Conservation (phyloP, 2,329 filamentous ascomycete genomes). For the Hymenoscyphus linearis region DNA sequence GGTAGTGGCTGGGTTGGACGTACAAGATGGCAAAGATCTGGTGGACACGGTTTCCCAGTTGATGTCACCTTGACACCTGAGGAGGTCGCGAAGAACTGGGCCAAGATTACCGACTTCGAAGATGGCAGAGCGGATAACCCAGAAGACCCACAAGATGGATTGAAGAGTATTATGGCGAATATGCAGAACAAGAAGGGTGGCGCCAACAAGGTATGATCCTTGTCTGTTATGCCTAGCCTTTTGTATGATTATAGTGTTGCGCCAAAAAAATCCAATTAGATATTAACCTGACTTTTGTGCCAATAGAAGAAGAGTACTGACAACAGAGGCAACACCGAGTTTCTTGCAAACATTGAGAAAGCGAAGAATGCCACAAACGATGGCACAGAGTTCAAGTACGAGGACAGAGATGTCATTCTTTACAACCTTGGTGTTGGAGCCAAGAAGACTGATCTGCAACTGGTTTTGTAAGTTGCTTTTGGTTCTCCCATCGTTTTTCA, state of each 20-base stretch:
- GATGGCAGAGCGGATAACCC: slow-evolving; percentile 85
- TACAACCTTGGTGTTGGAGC: slow-evolving; percentile 95
- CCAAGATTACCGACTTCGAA: slow-evolving; percentile 79
- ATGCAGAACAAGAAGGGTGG: slow-evolving; percentile 66
- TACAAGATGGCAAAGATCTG: slow-evolving; percentile 91
- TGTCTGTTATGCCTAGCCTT: slow-evolving; percentile 2
- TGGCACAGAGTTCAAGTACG: slow-evolving; percentile 74
- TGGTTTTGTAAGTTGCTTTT: slow-evolving; percentile 60
- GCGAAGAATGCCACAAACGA: slow-evolving; percentile 67
- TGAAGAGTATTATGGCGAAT: slow-evolving; percentile 77
- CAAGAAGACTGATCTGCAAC: slow-evolving; percentile 79
- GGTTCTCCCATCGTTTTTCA: not conserved
- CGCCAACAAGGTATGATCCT: slow-evolving; percentile 52
- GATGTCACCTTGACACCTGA: slow-evolving; percentile 81
- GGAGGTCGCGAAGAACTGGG: slow-evolving; percentile 70
- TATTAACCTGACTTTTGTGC: slow-evolving; percentile 21
- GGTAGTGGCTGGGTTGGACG: slow-evolving; percentile 89
- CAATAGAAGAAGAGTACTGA: slow-evolving; percentile 29
- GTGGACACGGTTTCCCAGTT: slow-evolving; percentile 85
- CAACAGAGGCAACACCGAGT: slow-evolving; percentile 49
- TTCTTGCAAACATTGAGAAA: slow-evolving; percentile 69
- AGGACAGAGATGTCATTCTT: slow-evolving; percentile 83
- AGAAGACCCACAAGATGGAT: slow-evolving; percentile 66
- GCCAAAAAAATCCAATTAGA: slow-evolving; percentile 18
- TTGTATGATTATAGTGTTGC: slow-evolving; percentile 24